Percentiles rank a stretch among this genome's conserved stretches.
Conservation (phyloP, 306 rosid genomes). For the Begonia loranthoides region DNA sequence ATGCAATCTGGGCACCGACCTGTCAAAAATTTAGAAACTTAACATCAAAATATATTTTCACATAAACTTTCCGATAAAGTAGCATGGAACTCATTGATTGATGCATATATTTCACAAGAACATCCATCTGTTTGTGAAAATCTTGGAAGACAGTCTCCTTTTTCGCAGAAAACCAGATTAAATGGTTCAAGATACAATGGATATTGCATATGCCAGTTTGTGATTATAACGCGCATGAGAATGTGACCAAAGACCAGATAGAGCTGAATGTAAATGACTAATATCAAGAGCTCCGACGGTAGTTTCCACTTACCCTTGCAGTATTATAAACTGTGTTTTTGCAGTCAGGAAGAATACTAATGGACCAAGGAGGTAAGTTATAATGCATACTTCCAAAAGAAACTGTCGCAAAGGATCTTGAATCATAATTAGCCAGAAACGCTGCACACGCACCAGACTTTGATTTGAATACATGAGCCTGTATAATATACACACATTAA, state of each 20-base stretch:
- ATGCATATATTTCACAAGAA: too few species aligned
- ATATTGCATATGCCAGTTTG: too few species aligned
- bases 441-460: conserved; percentile 89
- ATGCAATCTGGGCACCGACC: conserved; percentile 97
- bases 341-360: conserved; percentile 94
- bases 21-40: conserved; percentile 8
- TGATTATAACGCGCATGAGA: not conserved
- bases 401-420: conserved; percentile 59
- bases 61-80: too few species aligned
- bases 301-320: conserved; percentile 52
- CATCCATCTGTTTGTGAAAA: too few species aligned
- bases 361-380: conserved; percentile 94
- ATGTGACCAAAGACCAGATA: not conserved
- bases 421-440: conserved; percentile 71
- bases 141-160: too few species aligned
- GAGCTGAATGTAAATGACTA: not conserved
- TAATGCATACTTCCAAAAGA: conserved; percentile 87
- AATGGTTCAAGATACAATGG: too few species aligned
- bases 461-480: conserved; percentile 75
- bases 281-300: not conserved
- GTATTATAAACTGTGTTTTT: conserved; percentile 79
- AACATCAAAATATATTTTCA: too few species aligned
- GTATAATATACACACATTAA: not conserved
- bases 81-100: too few species aligned
- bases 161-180: too few species aligned